Evolutionary conservation across 2,329 filamentous ascomycete species (phyloP).

Genomic region (Massarina eburnea): DNA sequence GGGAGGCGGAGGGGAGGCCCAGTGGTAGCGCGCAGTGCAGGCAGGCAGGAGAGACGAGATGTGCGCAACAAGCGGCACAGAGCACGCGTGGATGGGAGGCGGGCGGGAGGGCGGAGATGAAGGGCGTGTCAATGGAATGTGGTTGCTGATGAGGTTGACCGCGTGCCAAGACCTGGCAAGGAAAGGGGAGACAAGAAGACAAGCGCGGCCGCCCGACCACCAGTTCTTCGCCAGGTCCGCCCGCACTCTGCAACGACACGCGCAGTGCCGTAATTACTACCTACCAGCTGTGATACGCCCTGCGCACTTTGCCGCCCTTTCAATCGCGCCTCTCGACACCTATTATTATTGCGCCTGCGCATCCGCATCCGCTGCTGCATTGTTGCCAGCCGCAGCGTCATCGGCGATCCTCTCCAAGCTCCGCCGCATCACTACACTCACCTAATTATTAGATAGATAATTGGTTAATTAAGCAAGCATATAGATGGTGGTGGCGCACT

Average conservation of each 20-base stretch:
- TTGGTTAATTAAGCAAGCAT: no score
- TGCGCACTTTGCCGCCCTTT: neutral
- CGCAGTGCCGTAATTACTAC: conserved; percentile 6
- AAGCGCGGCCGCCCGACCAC: conserved; percentile 13
- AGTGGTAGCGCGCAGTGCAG: conserved; percentile 4
- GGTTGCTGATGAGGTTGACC: conserved; percentile 25
- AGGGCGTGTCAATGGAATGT: conserved; percentile 13
- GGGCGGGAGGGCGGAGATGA: conserved; percentile 24
- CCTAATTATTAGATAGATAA: no score
- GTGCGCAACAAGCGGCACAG: conserved; percentile 14
- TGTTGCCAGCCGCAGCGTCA: conserved; percentile 29
- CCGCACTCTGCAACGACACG: conserved; percentile 10
- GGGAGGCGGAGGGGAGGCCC: conserved; percentile 1
- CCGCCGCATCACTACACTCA: no score
- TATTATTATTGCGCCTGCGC: conserved; percentile 1
- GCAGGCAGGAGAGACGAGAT: conserved; percentile 13
- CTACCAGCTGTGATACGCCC: neutral
- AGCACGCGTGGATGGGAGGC: conserved; percentile 19
- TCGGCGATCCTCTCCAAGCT: conserved; percentile 11
- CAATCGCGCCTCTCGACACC: neutral
- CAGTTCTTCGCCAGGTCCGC: conserved; percentile 10
- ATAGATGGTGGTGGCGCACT: no score
- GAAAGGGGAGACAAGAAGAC: conserved; percentile 4
- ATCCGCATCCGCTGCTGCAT: conserved; percentile 8
- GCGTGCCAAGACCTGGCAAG: conserved; percentile 7